These are phyloP conservation scores for Auriscalpium orientale DNA, from an alignment of 768 basidiomycete genomes.

Conservation along the genomic window DNA sequence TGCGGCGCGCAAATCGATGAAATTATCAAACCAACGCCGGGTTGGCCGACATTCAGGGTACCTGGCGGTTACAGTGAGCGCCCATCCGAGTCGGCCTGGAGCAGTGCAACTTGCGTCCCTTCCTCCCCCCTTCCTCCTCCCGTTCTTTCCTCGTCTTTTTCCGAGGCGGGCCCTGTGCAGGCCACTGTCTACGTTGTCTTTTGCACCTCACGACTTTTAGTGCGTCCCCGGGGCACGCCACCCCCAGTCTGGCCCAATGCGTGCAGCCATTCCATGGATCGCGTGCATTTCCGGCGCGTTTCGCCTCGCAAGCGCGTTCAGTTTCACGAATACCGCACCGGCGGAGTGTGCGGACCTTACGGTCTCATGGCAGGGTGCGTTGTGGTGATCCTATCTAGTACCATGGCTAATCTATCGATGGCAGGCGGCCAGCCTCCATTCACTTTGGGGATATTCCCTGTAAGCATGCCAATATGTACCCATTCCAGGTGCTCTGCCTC, in stretches of 20 bases:
- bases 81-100: no score
- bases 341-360: slow-evolving; percentile 56
- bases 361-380: slow-evolving; percentile 56
- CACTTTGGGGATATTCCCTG: slow-evolving; percentile 3
- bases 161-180: background rate
- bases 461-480: background rate
- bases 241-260: background rate
- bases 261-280: background rate
- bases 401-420: background rate
- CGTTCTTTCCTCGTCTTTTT: background rate
- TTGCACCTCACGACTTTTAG: no score
- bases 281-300: background rate
- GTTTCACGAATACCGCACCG: slow-evolving; percentile 33
- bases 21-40: no score
- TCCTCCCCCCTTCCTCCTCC: background rate
- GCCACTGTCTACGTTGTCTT: no score
- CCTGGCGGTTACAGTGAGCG: no score
- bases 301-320: slow-evolving; percentile 29
- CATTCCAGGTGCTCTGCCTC: no score
- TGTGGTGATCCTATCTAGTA: background rate
- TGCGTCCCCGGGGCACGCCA: no score
- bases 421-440: slow-evolving; percentile 11
- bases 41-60: no score
- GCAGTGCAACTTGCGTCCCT: no score
- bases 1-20: no score